These are phyloP conservation scores for Cynanchum wilfordii DNA, from an alignment of 257 asterid species.

Conservation along the genomic window DNA sequence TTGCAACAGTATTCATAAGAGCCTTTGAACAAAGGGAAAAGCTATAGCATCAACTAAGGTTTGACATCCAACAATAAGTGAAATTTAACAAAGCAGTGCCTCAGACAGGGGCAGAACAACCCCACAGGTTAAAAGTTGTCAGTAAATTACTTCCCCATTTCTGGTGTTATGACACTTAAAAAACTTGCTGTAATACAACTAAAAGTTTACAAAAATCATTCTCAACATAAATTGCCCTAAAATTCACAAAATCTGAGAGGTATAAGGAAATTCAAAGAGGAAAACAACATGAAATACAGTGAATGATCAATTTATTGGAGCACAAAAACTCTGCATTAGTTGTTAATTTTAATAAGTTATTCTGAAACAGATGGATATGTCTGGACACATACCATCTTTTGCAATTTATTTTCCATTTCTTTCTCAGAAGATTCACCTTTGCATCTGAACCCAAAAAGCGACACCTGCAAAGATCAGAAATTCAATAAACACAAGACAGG, in stretches of 20 bases:
- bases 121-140: background rate
- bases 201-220: background rate
- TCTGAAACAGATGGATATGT: conserved; percentile 4
- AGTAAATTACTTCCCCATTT: background rate
- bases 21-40: background rate
- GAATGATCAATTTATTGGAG: background rate
- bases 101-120: background rate
- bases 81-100: background rate
- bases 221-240: background rate
- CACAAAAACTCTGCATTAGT: background rate
- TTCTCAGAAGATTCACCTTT: conserved; percentile 34
- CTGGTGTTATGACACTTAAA: background rate
- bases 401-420: conserved; percentile 51
- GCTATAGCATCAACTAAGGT: background rate
- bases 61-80: background rate
- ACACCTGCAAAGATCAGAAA: conserved; percentile 42
- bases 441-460: conserved; percentile 70
- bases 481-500: conserved; percentile 11
- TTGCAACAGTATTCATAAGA: background rate
- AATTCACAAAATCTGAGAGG: background rate
- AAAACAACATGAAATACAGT: background rate
- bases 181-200: background rate
- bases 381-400: conserved; percentile 46
- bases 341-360: background rate
- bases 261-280: background rate